These are phyloP conservation scores for Coemansia asiatica DNA, from an alignment of 192 early-diverging fungal genomes.

Conservation along the genomic window DNA sequence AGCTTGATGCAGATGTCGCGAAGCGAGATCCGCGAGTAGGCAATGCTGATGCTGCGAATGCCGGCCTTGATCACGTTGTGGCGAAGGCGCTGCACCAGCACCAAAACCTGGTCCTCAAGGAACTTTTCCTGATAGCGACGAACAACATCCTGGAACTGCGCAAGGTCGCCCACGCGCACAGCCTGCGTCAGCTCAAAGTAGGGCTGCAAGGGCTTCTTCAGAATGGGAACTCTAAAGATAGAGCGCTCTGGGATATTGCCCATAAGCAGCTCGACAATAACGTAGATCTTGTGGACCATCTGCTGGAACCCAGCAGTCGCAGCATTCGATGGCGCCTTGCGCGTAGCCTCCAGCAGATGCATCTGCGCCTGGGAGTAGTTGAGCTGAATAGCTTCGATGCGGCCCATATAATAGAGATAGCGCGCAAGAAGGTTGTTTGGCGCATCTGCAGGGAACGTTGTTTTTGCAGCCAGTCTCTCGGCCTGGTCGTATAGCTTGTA, in stretches of 20 bases:
- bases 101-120: conserved; percentile 83
- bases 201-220: conserved; percentile 83
- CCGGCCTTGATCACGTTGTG: conserved; percentile 99
- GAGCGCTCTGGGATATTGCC: conserved; percentile 97
- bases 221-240: conserved; percentile 82
- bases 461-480: conserved; percentile 92
- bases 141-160: conserved; percentile 88
- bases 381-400: conserved; percentile 96
- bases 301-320: conserved; percentile 94
- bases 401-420: conserved; percentile 95
- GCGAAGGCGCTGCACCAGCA: conserved; percentile 89
- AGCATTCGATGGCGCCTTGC: conserved; percentile 89
- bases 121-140: conserved; percentile 74
- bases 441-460: conserved; percentile 84
- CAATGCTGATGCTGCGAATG: conserved; percentile 92
- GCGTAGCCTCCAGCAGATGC: conserved; percentile 87
- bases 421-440: conserved; percentile 92
- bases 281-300: conserved; percentile 90
- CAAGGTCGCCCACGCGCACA: conserved; percentile 92
- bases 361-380: conserved; percentile 93
- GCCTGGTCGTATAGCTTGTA: conserved; percentile 98
- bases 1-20: conserved; percentile 96
- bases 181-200: conserved; percentile 97
- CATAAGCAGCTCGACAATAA: conserved; percentile 97
- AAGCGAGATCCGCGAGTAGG: conserved; percentile 95